Base-by-base conservation (phyloP, 2,329 filamentous ascomycete genomes). In the Pseudocercospora fuligena region DNA sequence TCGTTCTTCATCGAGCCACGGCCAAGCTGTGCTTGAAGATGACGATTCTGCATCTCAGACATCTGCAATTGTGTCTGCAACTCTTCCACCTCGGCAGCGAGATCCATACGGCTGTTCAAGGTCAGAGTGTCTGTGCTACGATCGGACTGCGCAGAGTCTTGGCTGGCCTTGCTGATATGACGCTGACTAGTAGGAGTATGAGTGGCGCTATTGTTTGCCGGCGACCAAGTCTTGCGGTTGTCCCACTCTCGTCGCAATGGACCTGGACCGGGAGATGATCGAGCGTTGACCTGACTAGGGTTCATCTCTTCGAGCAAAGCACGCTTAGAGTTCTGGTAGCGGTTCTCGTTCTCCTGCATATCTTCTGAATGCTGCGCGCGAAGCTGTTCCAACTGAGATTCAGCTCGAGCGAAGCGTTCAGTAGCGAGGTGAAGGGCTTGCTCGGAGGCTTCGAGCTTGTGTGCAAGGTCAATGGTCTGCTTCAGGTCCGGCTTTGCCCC, bases 31-130 rank as follows among this genome's bases (percentile, higher is more conserved):
- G 88, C 93, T 76, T 97, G 92, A 5, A 98, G 87, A 75, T 98
- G 94, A 36, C 92, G 89, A 79, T 97, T 97, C 73, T 96, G 92
- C 92, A 98, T 97, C 79, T 97, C 91, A 4, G 91, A 90, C 78
- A 98, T 88, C 76, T 98, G 94, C 60, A 98, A 86, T 77, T 97
- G 93, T 77, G 96, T 97, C 77, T 97, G 94, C 27, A 97, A 85
- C 78, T 97, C 90, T 77, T 98, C 94, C 12, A 97, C 85, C 74
- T 98, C 94, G 3, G 92, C 88, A 75, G 94, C 95, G 66, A 97
- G 83, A 76, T 98, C 94, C 89, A 96, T 94, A 46, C 91, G 90
- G 75, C 91, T 93, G 81, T 95, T 94, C 80, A 92, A 92, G 71
- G 89, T 90, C 49, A 93, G 83, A 16, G 93, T 91, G 77, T 97